Percentiles rank a stretch among this genome's conserved stretches.
These are phyloP conservation scores for Phytophthora kernoviae DNA, from an alignment of 352 stramenopile species.

Conservation along the genomic window DNA sequence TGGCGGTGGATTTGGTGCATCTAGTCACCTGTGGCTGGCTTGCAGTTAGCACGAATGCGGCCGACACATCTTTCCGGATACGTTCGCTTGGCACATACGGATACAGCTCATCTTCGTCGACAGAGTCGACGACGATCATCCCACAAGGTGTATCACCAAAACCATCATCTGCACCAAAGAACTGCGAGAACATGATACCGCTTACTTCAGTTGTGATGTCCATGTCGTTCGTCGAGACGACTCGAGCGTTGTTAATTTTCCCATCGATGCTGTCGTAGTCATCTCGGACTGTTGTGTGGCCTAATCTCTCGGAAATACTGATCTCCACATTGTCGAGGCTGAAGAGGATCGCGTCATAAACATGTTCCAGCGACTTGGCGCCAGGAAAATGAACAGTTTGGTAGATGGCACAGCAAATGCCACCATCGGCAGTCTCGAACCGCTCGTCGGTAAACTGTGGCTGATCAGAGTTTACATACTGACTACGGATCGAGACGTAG, in stretches of 20 bases:
- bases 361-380: constrained; percentile 25
- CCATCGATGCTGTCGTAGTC: constrained; percentile 22
- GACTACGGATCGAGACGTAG: background rate
- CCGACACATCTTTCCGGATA: constrained; percentile 22
- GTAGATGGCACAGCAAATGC: constrained; percentile 26
- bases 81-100: constrained; percentile 26
- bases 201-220: constrained; percentile 28
- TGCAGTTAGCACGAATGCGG: constrained; percentile 19
- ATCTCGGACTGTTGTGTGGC: constrained; percentile 28
- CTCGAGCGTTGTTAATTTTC: constrained; percentile 14
- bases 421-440: constrained; percentile 25
- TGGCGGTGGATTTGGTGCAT: background rate
- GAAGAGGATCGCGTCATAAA: constrained; percentile 40
- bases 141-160: constrained; percentile 19
- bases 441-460: constrained; percentile 15
- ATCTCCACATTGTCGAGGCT: constrained; percentile 41
- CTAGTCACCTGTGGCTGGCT: background rate
- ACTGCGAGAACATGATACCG: constrained; percentile 23
- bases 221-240: constrained; percentile 18
- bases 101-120: constrained; percentile 37
- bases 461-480: background rate
- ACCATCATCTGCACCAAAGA: constrained; percentile 2
- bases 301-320: constrained; percentile 35
- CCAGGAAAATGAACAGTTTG: constrained; percentile 31
- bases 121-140: constrained; percentile 29